A percentile compares a stretch with the other conserved stretches of the same genome.
Conservation (phyloP, 2,329 filamentous ascomycete species). For the Colletotrichum sansevieriae region DNA sequence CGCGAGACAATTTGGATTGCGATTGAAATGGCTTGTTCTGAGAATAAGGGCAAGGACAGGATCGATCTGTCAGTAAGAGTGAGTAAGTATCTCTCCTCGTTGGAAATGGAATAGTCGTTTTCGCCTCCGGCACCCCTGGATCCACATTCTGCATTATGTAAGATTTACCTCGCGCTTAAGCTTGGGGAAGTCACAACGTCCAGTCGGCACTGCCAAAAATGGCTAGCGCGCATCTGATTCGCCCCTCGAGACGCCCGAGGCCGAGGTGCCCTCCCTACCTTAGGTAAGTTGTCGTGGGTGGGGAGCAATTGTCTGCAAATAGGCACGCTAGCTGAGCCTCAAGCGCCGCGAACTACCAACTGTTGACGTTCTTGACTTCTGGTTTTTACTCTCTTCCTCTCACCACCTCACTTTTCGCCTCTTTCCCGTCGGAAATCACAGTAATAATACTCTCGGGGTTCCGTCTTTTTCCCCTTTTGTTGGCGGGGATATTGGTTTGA, state of each 20-base stretch:
- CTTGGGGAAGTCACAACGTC: too few relatives aligned
- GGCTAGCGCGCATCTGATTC: constrained; percentile 26
- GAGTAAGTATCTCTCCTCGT: too few relatives aligned
- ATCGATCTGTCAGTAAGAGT: neutral
- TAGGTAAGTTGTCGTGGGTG: neutral
- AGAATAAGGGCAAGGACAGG: neutral
- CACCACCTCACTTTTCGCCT: constrained; percentile 17
- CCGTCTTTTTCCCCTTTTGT: too few relatives aligned
- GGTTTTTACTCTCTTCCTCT: neutral
- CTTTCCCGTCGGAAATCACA: constrained; percentile 4
- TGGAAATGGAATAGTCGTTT: neutral
- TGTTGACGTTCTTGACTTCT: constrained; percentile 38
- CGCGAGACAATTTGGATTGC: neutral
- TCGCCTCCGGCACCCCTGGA: neutral
- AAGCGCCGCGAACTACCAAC: constrained; percentile 15
- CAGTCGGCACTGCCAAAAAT: neutral
- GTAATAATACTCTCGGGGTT: too few relatives aligned
- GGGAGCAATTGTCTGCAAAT: constrained; percentile 1
- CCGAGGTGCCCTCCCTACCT: neutral
- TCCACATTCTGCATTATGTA: too few relatives aligned
- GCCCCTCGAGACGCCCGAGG: constrained; percentile 15
- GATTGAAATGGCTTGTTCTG: too few relatives aligned
- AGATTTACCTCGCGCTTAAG: too few relatives aligned
- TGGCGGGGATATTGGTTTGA: neutral
- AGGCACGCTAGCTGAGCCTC: constrained; percentile 35